Evolutionary conservation across 2,329 filamentous ascomycete species (phyloP).

Genomic region (Sporothrix globosa): DNA sequence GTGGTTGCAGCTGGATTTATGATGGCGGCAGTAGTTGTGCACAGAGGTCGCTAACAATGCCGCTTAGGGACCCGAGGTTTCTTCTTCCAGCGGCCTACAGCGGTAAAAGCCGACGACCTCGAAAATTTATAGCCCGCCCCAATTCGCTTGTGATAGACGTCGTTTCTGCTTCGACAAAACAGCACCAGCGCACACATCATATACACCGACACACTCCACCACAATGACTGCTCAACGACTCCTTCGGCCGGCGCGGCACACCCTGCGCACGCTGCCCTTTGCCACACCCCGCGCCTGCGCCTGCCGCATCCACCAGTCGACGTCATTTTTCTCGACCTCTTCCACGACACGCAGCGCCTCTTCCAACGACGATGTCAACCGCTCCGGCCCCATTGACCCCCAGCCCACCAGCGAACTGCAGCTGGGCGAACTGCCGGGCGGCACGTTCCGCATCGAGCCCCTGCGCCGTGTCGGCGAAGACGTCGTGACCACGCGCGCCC

Average conservation of each 20-base stretch:
- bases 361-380: constrained; percentile 24
- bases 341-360: background rate
- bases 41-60: constrained; percentile 1
- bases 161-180: background rate
- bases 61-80: background rate
- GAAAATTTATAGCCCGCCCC: constrained; percentile 7
- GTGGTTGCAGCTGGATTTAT: constrained; percentile 1
- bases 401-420: constrained; percentile 61
- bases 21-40: constrained; percentile 15
- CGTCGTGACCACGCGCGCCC: constrained; percentile 80
- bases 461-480: constrained; percentile 82
- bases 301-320: constrained; percentile 19
- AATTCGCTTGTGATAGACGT: constrained; percentile 7
- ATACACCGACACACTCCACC: background rate
- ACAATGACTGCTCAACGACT: constrained; percentile 31
- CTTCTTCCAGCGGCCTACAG: constrained; percentile 9
- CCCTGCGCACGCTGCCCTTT: constrained; percentile 30
- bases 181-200: background rate
- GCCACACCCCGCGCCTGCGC: constrained; percentile 11
- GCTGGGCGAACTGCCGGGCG: constrained; percentile 86
- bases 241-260: constrained; percentile 34
- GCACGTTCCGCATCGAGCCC: constrained; percentile 87
- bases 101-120: constrained; percentile 22
- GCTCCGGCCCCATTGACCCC: constrained; percentile 38
- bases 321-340: constrained; percentile 16